Percentiles rank a stretch among this genome's conserved stretches.
Evolutionary conservation across 805 yeast species (phyloP).

Genomic region (Metschnikowia lunata): DNA sequence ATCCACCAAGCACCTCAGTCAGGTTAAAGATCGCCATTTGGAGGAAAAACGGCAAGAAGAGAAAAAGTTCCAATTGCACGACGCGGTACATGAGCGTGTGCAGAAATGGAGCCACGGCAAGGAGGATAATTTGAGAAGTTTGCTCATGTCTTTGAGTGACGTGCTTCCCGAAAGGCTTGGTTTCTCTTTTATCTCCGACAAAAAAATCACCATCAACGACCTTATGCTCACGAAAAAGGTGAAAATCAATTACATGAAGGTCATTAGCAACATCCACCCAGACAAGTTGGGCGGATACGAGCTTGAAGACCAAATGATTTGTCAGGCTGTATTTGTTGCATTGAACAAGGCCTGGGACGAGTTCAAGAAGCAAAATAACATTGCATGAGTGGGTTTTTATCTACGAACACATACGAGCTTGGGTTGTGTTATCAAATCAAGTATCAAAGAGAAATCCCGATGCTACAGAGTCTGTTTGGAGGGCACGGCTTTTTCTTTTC

Average conservation of each 20-base stretch:
- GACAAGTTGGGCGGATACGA: constrained; percentile 70
- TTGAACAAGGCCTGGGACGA: constrained; percentile 84
- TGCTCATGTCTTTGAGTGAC: constrained; percentile 63
- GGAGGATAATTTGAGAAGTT: constrained; percentile 73
- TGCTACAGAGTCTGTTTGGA: no score
- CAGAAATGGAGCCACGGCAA: constrained; percentile 68
- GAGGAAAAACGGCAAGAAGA: constrained; percentile 14
- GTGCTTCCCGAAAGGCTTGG: constrained; percentile 47
- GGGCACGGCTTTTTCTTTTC: no score
- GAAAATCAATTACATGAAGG: constrained; percentile 77
- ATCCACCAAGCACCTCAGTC: constrained; percentile 19
- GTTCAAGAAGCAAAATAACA: constrained; percentile 21
- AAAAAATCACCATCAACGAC: constrained; percentile 58
- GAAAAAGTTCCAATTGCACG: constrained; percentile 53
- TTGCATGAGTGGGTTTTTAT: constrained; percentile 4
- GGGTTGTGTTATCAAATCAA: no score
- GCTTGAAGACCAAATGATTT: constrained; percentile 72
- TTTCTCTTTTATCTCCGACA: constrained; percentile 26
- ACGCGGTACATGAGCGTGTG: constrained; percentile 52
- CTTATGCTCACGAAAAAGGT: constrained; percentile 87
- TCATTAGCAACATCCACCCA: constrained; percentile 73
- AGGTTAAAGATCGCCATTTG: constrained; percentile 33
- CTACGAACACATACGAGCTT: not conserved
- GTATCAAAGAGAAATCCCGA: no score
- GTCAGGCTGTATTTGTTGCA: constrained; percentile 79